A percentile compares a stretch with the other conserved stretches of the same genome.
phyloP scores from a whole-genome alignment of 441 rosid species.

The Arabidopsis lyrata region DNA sequence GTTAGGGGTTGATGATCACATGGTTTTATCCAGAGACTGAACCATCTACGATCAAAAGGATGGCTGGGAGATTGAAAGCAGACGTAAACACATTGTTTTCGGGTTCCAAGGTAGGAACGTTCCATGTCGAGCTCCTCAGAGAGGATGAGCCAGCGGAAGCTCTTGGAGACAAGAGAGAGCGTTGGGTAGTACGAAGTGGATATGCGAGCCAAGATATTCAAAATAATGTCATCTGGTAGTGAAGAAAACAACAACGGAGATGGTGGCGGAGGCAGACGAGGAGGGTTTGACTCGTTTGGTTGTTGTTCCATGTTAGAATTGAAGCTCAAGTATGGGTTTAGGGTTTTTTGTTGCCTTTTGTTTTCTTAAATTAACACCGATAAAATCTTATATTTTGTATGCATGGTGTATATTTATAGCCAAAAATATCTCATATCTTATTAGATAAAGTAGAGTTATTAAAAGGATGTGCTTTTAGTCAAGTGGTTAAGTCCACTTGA shows the following conservation, averaged over 20 bases:
- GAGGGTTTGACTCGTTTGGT: not conserved
- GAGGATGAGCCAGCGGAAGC: constrained; percentile 56
- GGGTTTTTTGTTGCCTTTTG: not conserved
- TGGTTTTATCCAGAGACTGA: constrained; percentile 50
- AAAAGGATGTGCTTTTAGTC: no score
- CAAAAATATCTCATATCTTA: not conserved
- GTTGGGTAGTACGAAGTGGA: constrained; percentile 59
- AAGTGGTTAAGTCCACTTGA: no score
- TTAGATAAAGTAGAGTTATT: no score
- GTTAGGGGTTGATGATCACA: not conserved
- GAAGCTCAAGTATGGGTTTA: no score
- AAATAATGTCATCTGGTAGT: constrained; percentile 59
- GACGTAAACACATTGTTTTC: constrained; percentile 52
- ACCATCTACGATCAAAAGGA: constrained; percentile 49
- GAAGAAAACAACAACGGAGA: constrained; percentile 49
- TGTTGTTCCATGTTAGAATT: not conserved
- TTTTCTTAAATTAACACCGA: not conserved
- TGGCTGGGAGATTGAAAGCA: constrained; percentile 45
- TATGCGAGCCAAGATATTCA: constrained; percentile 63
- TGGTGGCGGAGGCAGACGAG: not conserved
- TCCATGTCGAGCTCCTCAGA: constrained; percentile 56
- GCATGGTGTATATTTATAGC: not conserved
- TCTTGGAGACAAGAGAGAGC: constrained; percentile 65
- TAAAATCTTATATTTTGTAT: not conserved
- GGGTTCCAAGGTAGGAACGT: constrained; percentile 50